Percentiles rank a stretch among this genome's conserved stretches.
phyloP scores from a whole-genome alignment of 163 green algal genomes.

The Scenedesmus sp. region DNA sequence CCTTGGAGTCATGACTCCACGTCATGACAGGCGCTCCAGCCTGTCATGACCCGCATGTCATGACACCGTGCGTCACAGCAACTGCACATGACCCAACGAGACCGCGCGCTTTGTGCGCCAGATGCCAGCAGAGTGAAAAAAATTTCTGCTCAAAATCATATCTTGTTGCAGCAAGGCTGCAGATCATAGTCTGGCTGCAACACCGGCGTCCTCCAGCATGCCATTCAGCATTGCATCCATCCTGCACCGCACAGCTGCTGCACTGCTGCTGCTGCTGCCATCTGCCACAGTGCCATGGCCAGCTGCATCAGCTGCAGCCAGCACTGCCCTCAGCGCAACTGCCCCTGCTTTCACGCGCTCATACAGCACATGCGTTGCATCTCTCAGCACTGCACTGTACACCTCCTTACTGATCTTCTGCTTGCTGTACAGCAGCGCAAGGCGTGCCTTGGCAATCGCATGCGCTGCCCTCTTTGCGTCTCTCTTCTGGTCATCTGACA shows the following conservation, averaged over 20 bases:
- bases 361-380: conserved; percentile 23
- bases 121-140: too few relatives aligned
- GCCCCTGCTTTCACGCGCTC: conserved; percentile 11
- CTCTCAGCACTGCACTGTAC: neutral
- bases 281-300: neutral
- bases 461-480: conserved; percentile 9
- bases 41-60: too few relatives aligned
- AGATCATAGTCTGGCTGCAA: neutral
- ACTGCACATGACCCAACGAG: too few relatives aligned
- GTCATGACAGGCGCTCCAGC: too few relatives aligned
- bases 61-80: too few relatives aligned
- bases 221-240: neutral
- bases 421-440: neutral
- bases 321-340: neutral
- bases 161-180: too few relatives aligned
- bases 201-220: conserved; percentile 3
- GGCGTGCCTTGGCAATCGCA: neutral
- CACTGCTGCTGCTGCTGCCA: neutral
- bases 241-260: neutral
- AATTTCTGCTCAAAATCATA: too few relatives aligned
- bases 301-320: neutral
- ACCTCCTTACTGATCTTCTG: neutral
- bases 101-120: too few relatives aligned
- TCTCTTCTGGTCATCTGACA: conserved; percentile 5
- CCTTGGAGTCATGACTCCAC: too few relatives aligned